phyloP scores from a whole-genome alignment of 495 filamentous ascomycete species.

The Daldinia caldariorum region DNA sequence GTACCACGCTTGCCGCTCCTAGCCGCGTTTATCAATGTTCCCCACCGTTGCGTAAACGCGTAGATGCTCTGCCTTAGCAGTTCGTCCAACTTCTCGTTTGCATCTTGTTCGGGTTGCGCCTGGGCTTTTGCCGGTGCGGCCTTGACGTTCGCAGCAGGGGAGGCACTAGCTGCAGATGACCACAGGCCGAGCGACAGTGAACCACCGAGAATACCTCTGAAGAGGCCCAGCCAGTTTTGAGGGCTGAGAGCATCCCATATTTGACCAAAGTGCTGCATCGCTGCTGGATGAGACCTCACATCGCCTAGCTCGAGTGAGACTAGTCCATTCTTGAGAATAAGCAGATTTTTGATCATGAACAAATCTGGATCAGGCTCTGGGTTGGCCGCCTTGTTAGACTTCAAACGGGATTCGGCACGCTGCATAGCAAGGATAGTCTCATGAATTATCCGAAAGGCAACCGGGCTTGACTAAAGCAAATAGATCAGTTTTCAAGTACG shows the following conservation, averaged over 20 bases:
- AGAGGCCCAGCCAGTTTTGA: slow-evolving; percentile 54
- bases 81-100: slow-evolving; percentile 83
- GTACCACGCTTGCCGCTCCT: slow-evolving; percentile 48
- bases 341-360: slow-evolving; percentile 90
- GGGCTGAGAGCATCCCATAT: slow-evolving; percentile 76
- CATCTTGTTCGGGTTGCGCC: slow-evolving; percentile 60
- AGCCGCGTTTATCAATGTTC: slow-evolving; percentile 52
- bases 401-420: slow-evolving; percentile 63
- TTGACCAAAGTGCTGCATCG: slow-evolving; percentile 73
- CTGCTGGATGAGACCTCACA: slow-evolving; percentile 71
- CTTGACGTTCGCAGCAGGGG: slow-evolving; percentile 32
- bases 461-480: slow-evolving; percentile 54
- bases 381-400: slow-evolving; percentile 53
- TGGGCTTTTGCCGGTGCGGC: slow-evolving; percentile 21
- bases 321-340: slow-evolving; percentile 90
- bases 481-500: slow-evolving; percentile 53
- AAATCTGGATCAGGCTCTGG: slow-evolving; percentile 74
- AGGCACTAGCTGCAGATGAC: slow-evolving; percentile 43
- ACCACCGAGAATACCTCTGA: slow-evolving; percentile 53
- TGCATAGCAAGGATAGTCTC: slow-evolving; percentile 59
- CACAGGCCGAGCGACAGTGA: slow-evolving; percentile 50
- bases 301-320: slow-evolving; percentile 93
- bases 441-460: slow-evolving; percentile 58
- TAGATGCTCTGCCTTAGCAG: slow-evolving; percentile 79
- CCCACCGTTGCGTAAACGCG: slow-evolving; percentile 76